Evolutionary conservation across 805 yeast species (phyloP).

Genomic region (Jamesozyma rosinii): DNA sequence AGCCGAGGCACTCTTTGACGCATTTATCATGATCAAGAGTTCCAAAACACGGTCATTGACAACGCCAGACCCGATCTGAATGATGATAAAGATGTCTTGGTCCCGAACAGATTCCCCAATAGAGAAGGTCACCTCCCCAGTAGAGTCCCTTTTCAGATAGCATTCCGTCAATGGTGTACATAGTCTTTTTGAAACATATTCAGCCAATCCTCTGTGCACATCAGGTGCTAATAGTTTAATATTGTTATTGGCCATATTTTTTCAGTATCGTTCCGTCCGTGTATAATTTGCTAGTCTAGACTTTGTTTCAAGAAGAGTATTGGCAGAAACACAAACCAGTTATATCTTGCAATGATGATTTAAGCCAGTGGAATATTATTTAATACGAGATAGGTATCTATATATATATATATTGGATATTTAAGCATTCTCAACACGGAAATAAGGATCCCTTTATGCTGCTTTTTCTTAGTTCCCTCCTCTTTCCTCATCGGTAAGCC

Average conservation of each 20-base stretch:
- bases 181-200: constrained; percentile 51
- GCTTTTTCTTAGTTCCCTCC: background rate
- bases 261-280: background rate
- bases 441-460: too few species aligned
- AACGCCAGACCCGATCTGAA: constrained; percentile 70
- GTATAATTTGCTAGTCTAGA: too few species aligned
- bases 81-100: constrained; percentile 70
- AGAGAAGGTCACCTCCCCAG: constrained; percentile 68
- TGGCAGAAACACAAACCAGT: too few species aligned
- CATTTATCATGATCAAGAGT: constrained; percentile 66
- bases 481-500: background rate
- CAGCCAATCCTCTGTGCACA: constrained; percentile 59
- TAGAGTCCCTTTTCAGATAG: constrained; percentile 54
- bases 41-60: constrained; percentile 70
- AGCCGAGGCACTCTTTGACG: constrained; percentile 82
- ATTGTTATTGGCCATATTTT: constrained; percentile 75
- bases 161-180: constrained; percentile 55
- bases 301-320: too few species aligned
- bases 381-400: background rate
- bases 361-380: background rate
- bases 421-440: too few species aligned
- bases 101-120: constrained; percentile 79
- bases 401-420: too few species aligned
- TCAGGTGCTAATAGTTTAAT: constrained; percentile 61
- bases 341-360: background rate